Percentiles rank a stretch among this genome's conserved stretches.
Evolutionary conservation across 768 basidiomycete genomes (phyloP).

Genomic region (Dacryopinax primogenitus): DNA sequence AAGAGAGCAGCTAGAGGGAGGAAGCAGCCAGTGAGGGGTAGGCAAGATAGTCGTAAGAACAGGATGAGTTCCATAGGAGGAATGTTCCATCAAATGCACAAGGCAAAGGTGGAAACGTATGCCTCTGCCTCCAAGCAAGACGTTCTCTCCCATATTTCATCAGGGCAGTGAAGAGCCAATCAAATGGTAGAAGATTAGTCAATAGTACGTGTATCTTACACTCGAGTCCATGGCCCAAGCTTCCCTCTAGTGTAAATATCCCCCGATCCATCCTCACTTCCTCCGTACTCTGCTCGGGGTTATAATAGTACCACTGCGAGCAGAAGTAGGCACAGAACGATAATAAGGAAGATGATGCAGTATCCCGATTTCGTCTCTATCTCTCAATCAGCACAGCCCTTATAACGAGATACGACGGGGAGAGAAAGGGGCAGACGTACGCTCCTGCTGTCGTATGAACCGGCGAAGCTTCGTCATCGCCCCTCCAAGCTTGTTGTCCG

Average conservation of each 20-base stretch:
- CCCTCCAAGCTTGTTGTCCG: constrained; percentile 49
- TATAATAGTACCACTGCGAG: constrained; percentile 67
- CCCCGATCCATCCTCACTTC: not conserved
- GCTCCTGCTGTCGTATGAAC: constrained; percentile 77
- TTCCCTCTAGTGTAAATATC: not conserved
- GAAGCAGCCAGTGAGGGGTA: no score
- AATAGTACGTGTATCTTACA: no score
- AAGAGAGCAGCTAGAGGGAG: no score
- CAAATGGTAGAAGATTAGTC: no score
- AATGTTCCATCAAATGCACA: no score
- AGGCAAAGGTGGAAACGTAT: no score
- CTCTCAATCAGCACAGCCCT: not conserved
- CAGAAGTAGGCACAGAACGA: constrained; percentile 63
- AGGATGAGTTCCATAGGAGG: no score
- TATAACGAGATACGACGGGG: not conserved
- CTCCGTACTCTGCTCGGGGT: constrained; percentile 6
- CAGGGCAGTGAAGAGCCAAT: no score
- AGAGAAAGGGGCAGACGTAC: constrained; percentile 26
- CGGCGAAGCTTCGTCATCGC: constrained; percentile 61
- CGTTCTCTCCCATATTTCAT: no score
- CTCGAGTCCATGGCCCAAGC: no score
- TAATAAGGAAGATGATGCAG: constrained; percentile 75
- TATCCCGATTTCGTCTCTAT: constrained; percentile 77
- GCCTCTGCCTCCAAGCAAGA: no score
- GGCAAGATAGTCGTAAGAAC: no score